phyloP scores from a whole-genome alignment of 202 grass and related monocot genomes.

The Setaria italica region DNA sequence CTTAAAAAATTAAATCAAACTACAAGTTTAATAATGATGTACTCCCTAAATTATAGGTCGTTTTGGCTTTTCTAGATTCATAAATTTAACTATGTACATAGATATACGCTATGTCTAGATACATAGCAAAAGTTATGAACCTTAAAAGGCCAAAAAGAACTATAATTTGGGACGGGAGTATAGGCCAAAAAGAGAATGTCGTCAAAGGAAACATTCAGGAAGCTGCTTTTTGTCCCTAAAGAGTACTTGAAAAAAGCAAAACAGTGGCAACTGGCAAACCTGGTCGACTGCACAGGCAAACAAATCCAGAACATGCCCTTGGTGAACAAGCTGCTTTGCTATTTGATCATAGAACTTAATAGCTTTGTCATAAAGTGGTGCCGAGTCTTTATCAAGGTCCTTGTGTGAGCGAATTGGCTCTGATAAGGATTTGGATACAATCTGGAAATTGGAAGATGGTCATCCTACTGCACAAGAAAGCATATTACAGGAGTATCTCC shows the following conservation, averaged over 20 bases:
- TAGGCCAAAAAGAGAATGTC: slow-evolving; percentile 11
- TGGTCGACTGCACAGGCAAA: slow-evolving; percentile 97
- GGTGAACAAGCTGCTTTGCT: slow-evolving; percentile 94
- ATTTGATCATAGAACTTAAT: slow-evolving; percentile 92
- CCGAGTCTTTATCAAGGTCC: slow-evolving; percentile 93
- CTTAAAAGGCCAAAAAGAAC: no score
- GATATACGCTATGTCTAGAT: no score
- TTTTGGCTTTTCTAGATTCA: no score
- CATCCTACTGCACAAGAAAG: slow-evolving; percentile 27
- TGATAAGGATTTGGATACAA: slow-evolving; percentile 92
- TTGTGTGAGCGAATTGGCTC: slow-evolving; percentile 98
- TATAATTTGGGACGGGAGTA: no score
- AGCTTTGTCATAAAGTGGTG: slow-evolving; percentile 85
- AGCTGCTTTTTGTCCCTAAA: slow-evolving; percentile 7
- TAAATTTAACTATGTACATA: no score
- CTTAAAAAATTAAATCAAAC: background rate
- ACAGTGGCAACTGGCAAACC: slow-evolving; percentile 51
- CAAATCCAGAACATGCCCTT: slow-evolving; percentile 96
- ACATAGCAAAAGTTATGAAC: no score
- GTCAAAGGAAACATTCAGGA: background rate
- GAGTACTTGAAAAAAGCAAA: slow-evolving; percentile 18
- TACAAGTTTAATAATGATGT: slow-evolving; percentile 6
- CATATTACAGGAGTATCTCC: slow-evolving; percentile 25
- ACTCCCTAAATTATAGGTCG: no score
- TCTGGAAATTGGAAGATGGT: slow-evolving; percentile 73